Evolutionary conservation across 1,284 basidiomycete genomes (phyloP), one percentile per base, ranked within the genome.

Genomic region (Tetrapyrgos nigripes): DNA sequence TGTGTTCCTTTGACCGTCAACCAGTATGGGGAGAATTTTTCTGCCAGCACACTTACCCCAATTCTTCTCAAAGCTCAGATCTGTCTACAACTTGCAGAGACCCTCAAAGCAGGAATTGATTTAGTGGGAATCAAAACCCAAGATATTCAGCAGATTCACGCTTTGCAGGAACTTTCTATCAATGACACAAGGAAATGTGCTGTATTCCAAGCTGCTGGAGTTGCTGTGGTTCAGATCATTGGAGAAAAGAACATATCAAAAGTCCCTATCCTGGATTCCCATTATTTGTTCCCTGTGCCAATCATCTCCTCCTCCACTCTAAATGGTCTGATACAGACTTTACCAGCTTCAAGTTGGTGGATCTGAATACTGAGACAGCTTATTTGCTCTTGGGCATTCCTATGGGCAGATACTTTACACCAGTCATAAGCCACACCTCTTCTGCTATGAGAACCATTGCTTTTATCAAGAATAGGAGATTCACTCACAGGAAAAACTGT

Each of bases 321-420:
- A 82, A 85, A 19, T 91, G 89, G 88, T 89, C 88, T 0, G 81
- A 90, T 64, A 75, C 74, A 3, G 70, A 79, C 58, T 88, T 89
- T 68, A 84, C 86, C 1, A 78, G 82, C 4, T 82, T 91, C 62
- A 89, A 91, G 70, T 62, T 91, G 29, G 84, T 86, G 3, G 77
- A 89, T 65, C 57, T 88, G 5, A 68, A 70, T 8, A 74, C 79
- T 2, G 79, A 76, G 2, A 64, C 66, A 4, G 79, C 78, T 0
- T 79, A 81, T 64, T 81, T 84, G 57, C 58, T 91, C 26, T 71
- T 70, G 9, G 86, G 83, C 17, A 71, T 89, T 26, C 86, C 88
- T 0, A 66, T 83, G 33, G 89, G 89, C 0, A 79, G 89, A 48
- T 91, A 89, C 68, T 82, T 83, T 66, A 80, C 81, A 4, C 85